Base-by-base conservation (phyloP, 2,329 filamentous ascomycete species). In the Furcasterigmium furcatum region DNA sequence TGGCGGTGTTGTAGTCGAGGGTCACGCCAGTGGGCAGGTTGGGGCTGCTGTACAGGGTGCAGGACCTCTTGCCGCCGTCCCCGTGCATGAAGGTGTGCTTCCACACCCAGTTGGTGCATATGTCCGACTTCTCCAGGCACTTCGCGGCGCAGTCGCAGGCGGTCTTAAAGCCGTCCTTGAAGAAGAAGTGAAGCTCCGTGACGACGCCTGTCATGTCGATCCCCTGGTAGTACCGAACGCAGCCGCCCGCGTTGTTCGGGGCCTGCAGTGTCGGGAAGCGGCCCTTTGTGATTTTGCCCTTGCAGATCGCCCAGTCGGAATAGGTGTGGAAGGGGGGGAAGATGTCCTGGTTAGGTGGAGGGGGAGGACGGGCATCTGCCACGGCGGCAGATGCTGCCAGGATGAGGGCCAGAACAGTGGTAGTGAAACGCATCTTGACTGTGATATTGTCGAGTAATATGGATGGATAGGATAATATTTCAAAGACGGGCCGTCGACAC, bases 201-300 rank as follows among this genome's bases (percentile, higher is more conserved):
- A 49, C 47, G 44, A 49, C 47, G 30, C 47, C 47, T 30, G 47
- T 49, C 36, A 49, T 49, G 41, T 49, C 47, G 38, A 49, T 49
- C 12, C 47, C 47, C 27, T 38, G 47, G 36, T 35, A 49, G 44
- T 49, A 46, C 7, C 47, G 41, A 36, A 49, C 44, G 41, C 47
- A 49, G 44, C 47, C 47, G 21, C 47, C 47, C 4, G 41, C 5
- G n/a, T 41, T 19, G 29, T 44, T 44, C 27, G 47, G 47, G 4
- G 44, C 47, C 41, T 46, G 44, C 18, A 49, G 47, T 6, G 29
- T 36, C 5, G 47, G 47, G 44, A 49, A 49, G 30, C 41, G 44
- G n/a, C 20, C 24, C 29, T 44, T 46, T 35, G 34, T 46, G 44
- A 49, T 44, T 36, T 38, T 27, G 25, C 41, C 45, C 25, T 40